Evolutionary conservation across 2,329 filamentous ascomycete species (phyloP), one percentile per base, ranked within the genome.

Genomic region (Apiospora pterosperma): DNA sequence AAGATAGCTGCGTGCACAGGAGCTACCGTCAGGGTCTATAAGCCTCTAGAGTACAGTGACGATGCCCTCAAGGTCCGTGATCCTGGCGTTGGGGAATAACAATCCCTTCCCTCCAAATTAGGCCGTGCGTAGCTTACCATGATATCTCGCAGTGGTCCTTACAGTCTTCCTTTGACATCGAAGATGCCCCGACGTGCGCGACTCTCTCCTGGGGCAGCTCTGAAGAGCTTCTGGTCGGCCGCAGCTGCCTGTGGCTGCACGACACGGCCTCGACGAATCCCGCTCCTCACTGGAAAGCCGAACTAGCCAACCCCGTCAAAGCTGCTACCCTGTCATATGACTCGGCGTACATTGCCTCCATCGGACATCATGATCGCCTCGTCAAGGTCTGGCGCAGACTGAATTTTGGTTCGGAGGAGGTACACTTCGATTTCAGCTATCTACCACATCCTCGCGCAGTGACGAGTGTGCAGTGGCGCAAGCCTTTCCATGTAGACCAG

Each of bases 311-410:
- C 72, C 84, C 90, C 0, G 88, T 88, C 41, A 91, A 91, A 73
- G 86, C 90, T 64, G 93, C 93, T 3, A 82, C 85, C 10, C 88
- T 97, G 69, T 97, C 95, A 1, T 92, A 92, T 68, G 95, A 97
- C 76, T 94, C 92, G 14, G 89, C 90, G 23, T 88, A 97, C 66
- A 92, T 98, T 62, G 95, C 93, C 21, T 94, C 92, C 1, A 86
- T 91, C 14, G 91, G 93, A 48, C 81, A 84, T 61, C 88, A 92
- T 74, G 96, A 98, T 76, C 85, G 90, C 62, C 80, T 98, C 23
- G 89, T 97, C 69, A 98, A 99, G 79, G 86, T 98, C 71, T 99
- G 96, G 96, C 88, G 93, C 68, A 87, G 95, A 62, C 81, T 97
- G 28, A 91, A 91, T 10, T 97, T 95, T 74, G 93, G 93, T 16